Conservation (phyloP, 2,329 filamentous ascomycete genomes). For the Alternaria rosae region DNA sequence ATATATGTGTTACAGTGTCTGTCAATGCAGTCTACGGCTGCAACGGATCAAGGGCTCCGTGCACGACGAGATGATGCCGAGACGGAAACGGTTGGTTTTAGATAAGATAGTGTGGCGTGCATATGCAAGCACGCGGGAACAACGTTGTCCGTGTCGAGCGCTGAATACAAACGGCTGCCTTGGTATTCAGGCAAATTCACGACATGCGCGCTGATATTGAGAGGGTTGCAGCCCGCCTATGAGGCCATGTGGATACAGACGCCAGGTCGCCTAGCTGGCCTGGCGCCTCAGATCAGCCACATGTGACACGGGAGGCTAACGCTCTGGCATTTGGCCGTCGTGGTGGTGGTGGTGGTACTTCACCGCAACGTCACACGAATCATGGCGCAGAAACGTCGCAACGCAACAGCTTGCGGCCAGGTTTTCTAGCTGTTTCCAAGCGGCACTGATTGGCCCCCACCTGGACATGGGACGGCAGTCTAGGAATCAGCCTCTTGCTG, state of each 20-base stretch:
- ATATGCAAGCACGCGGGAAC: slow-evolving; percentile 6
- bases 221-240: not conserved
- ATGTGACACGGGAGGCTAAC: not conserved
- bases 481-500: slow-evolving; percentile 21
- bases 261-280: not conserved
- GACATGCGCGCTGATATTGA: slow-evolving; percentile 14
- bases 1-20: slow-evolving; percentile 28
- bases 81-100: slow-evolving; percentile 1
- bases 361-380: slow-evolving; percentile 34
- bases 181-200: slow-evolving; percentile 27
- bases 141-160: slow-evolving; percentile 15
- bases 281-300: slow-evolving; percentile 2
- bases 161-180: slow-evolving; percentile 18
- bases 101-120: slow-evolving; percentile 19
- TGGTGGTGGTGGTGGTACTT: not conserved
- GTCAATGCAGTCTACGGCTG: slow-evolving; percentile 24
- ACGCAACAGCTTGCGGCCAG: slow-evolving; percentile 24
- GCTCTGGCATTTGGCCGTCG: not conserved
- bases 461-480: slow-evolving; percentile 12
- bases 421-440: slow-evolving; percentile 47
- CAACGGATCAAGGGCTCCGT: slow-evolving; percentile 18
- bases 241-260: not conserved
- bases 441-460: slow-evolving; percentile 39
- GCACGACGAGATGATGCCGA: slow-evolving; percentile 20
- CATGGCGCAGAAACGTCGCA: slow-evolving; percentile 21